Evolutionary conservation across 208 protist species (phyloP), one percentile per base, ranked within the genome.

Genomic region (Trypanosoma mega): DNA sequence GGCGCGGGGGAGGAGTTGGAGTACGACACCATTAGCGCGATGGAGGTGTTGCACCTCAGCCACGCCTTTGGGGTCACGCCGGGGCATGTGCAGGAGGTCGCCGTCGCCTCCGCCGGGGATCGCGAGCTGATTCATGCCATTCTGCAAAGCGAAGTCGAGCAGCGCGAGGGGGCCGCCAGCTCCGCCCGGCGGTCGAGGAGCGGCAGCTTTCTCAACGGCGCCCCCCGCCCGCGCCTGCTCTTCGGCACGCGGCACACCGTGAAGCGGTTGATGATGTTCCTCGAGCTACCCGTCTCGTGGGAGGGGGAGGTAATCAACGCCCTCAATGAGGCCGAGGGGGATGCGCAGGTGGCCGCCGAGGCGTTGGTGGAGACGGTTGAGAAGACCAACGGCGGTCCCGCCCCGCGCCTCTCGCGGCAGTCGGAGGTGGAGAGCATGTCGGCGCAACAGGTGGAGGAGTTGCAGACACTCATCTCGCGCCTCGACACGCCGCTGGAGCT

Each of bases 181-280:
- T 67, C 72, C 51, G 46, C 36, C 34, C 37, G 20, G 12, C 37
- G 39, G 12, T 55, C 45, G 6, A 36, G 62, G 11, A 60, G 39
- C 29, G 49, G 45, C n/a, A 52, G 29, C 26, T 5, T 41, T 47
- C 2, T 24, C n/a, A n/a, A 0, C 12, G 20, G n/a, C 1, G 20
- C 11, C 9, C 0, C 3, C 2, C 43, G 12, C 14, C 54, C 55
- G 11, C 21, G 34, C 20, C 67, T 93, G 52, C 56, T 75, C 50
- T 93, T 75, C 65, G 72, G 80, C 59, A 83, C 72, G 5, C 68
- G 56, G 14, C 72, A 76, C n/a, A 80, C 80, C 6, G 79, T 93
- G 49, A 51, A 61, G 47, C 71, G 81, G 12, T 55, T 90, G 1
- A 66, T 93, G 51, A 66, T 30, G 21, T 77, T 88, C 44, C 59